phyloP scores from a whole-genome alignment of 441 rosid species.

The Adansonia madagascariensis region DNA sequence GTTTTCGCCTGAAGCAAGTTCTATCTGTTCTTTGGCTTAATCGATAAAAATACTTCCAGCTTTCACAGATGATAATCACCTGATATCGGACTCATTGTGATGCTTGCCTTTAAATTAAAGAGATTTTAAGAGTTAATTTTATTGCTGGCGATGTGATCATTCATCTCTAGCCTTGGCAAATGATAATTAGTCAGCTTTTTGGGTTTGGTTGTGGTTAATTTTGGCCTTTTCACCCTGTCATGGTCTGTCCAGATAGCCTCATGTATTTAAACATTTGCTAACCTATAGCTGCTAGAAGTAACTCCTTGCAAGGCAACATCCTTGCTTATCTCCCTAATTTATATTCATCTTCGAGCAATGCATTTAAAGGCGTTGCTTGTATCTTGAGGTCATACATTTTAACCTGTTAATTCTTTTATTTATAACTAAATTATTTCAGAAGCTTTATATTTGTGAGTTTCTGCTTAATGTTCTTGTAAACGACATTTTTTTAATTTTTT shows the following conservation, averaged over 20 bases:
- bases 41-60: too few relatives aligned
- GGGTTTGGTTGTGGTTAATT: neutral
- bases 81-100: too few relatives aligned
- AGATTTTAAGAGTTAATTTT: neutral
- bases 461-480: neutral
- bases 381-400: slow-evolving; percentile 4
- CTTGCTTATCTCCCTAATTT: neutral
- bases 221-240: neutral
- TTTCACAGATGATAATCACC: too few relatives aligned
- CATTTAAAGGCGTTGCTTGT: neutral
- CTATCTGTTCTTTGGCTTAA: too few relatives aligned
- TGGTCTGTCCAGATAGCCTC: neutral
- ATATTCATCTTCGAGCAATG: neutral
- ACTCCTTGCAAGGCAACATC: slow-evolving; percentile 3
- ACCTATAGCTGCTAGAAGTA: neutral
- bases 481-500: too few relatives aligned
- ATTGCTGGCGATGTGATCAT: neutral
- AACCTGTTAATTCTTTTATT: neutral
- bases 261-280: neutral
- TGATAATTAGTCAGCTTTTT: neutral
- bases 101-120: too few relatives aligned
- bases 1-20: too few relatives aligned
- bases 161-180: neutral
- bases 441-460: neutral
- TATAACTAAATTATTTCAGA: neutral